Evolutionary conservation across 2,329 filamentous ascomycete species (phyloP).

Genomic region (Venturia nashicola): DNA sequence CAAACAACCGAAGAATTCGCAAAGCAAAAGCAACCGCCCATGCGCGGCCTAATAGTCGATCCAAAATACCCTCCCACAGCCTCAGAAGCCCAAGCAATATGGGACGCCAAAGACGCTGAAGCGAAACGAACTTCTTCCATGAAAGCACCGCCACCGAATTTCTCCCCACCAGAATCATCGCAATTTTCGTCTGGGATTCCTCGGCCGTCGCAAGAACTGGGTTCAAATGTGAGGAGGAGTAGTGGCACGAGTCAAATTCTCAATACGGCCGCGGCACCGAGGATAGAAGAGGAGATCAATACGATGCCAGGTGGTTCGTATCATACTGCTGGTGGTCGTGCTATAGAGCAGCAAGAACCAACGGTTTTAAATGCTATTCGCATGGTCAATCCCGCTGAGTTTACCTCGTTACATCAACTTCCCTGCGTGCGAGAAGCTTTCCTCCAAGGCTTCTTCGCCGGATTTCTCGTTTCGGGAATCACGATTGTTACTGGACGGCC

Average conservation of each 20-base stretch:
- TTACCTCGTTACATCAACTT: constrained; percentile 59
- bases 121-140: not conserved
- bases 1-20: constrained; percentile 6
- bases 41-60: constrained; percentile 11
- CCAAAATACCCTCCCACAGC: constrained; percentile 9
- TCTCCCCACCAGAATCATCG: not conserved
- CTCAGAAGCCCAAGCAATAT: constrained; percentile 3
- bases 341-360: constrained; percentile 4
- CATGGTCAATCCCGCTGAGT: constrained; percentile 56
- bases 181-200: not conserved
- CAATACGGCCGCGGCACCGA: constrained; percentile 10
- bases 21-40: constrained; percentile 5
- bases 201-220: not conserved
- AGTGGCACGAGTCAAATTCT: constrained; percentile 11
- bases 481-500: constrained; percentile 34
- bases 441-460: constrained; percentile 69
- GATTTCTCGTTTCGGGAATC: constrained; percentile 63
- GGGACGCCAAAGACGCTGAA: not conserved
- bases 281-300: constrained; percentile 36
- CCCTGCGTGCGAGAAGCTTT: constrained; percentile 79
- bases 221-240: not conserved
- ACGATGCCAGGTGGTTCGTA: constrained; percentile 43
- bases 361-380: constrained; percentile 45
- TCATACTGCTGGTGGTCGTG: constrained; percentile 49
- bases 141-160: not conserved